Evolutionary conservation across 2,329 filamentous ascomycete species (phyloP).

Genomic region (Davidsoniella eucalypti): DNA sequence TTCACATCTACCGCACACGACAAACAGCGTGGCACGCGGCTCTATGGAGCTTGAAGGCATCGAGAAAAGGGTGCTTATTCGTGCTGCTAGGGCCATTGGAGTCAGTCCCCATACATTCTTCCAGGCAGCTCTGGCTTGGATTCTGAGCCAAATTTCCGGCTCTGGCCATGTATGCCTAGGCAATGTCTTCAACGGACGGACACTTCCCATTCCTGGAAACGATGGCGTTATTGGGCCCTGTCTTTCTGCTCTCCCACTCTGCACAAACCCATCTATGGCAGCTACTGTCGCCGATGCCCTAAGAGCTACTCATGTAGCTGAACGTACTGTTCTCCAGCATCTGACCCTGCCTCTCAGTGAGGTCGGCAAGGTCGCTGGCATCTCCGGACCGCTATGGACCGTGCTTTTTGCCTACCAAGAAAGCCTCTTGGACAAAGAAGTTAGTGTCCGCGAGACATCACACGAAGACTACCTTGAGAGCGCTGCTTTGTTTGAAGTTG

Average conservation of each 20-base stretch:
- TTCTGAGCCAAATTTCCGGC: constrained; percentile 50
- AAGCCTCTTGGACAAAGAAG: constrained; percentile 29
- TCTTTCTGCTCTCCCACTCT: constrained; percentile 56
- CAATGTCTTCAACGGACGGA: constrained; percentile 67
- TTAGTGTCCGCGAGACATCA: constrained; percentile 34
- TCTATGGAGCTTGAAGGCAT: too few species aligned
- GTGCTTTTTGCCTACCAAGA: constrained; percentile 76
- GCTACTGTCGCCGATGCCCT: constrained; percentile 44
- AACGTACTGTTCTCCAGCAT: constrained; percentile 48
- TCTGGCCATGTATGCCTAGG: constrained; percentile 55
- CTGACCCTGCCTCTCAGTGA: constrained; percentile 47
- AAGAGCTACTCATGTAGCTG: constrained; percentile 44
- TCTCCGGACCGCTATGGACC: constrained; percentile 47
- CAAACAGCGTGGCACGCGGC: too few species aligned
- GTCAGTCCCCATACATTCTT: constrained; percentile 32
- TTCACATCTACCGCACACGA: too few species aligned
- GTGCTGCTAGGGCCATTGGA: background rate
- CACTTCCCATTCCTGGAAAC: constrained; percentile 50
- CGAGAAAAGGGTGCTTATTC: background rate
- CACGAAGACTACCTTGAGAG: constrained; percentile 63
- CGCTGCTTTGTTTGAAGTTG: constrained; percentile 57
- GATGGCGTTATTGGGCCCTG: constrained; percentile 67
- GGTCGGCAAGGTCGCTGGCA: constrained; percentile 44
- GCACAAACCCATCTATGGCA: constrained; percentile 40
- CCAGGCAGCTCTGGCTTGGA: constrained; percentile 51